Base-by-base conservation (phyloP, 1,284 basidiomycete genomes). In the Cutaneotrichosporon dermatis region DNA sequence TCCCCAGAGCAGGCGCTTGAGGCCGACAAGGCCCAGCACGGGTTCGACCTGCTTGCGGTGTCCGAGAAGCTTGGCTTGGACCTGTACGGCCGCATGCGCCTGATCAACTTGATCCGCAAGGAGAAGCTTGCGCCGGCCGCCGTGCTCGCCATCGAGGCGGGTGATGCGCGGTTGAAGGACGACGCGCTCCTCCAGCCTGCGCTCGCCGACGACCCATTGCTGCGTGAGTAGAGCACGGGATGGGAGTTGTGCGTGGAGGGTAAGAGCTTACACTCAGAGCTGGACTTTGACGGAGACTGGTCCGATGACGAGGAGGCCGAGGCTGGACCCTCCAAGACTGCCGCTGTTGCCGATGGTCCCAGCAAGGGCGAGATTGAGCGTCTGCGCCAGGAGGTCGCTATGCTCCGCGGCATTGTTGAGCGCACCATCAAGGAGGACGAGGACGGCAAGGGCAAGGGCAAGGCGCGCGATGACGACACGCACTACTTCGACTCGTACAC, bases 401-500 rank as follows among this genome's bases (percentile, higher is more conserved):
- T 65, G 2, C 67, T 78, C 54, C 68, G 71, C 33, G 51, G 52
- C 4, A 61, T 77, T 15, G 58, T 77, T 7, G 63, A 68, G 49
- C 64, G 65, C 15, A 68, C 69, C 6, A 54, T 76, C 35, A 63
- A 66, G 4, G 67, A 64, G 34, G 67, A 66, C 6, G 55, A 69
- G 7, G 67, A 49, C 25, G 61, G 62, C 51, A 70, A 68, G 15
- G 69, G 77, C 15, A 73, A 70, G 59, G 69, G 64, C 16, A 75
- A 74, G 62, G 68, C 75, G 53, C 68, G 86, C 41, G 90, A 94
- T 67, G 90, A 96, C 68, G 95, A 98, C 75, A 84, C 89, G 0
- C 90, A 96, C 73, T 99, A 99, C 78, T 99, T 98, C 78, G 84
- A 90, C 62, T 90, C 88, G 65, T 98, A 99, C 70, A 89, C 84